A percentile compares a stretch with the other conserved stretches of the same genome.
These are phyloP conservation scores for Hansenula lynferdii DNA, from an alignment of 1,139 yeast species.

Conservation along the genomic window DNA sequence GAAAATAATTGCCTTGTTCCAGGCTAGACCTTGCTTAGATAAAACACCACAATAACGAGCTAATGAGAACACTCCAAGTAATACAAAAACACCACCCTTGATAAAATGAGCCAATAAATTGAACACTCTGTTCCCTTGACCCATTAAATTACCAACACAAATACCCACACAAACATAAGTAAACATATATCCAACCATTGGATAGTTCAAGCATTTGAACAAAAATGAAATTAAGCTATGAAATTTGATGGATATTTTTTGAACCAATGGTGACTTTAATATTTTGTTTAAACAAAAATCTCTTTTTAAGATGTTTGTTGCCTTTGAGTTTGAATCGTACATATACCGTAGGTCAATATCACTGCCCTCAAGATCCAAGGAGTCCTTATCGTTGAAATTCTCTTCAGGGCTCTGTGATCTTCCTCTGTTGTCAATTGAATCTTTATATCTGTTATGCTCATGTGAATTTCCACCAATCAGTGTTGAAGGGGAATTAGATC, in stretches of 20 bases:
- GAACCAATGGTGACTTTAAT: slow-evolving; percentile 28
- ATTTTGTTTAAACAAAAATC: slow-evolving; percentile 29
- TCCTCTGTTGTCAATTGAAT: slow-evolving; percentile 6
- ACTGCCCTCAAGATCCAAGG: slow-evolving; percentile 16
- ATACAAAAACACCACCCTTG: slow-evolving; percentile 87
- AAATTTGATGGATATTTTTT: slow-evolving; percentile 29
- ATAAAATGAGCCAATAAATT: slow-evolving; percentile 91
- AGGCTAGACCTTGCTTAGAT: slow-evolving; percentile 76
- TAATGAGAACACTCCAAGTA: slow-evolving; percentile 69
- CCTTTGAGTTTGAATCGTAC: too few species aligned
- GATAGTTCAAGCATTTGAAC: slow-evolving; percentile 58
- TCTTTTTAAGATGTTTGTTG: slow-evolving; percentile 17
- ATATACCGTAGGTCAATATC: too few species aligned
- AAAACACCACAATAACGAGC: slow-evolving; percentile 87
- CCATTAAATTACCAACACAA: slow-evolving; percentile 68
- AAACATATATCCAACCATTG: slow-evolving; percentile 56
- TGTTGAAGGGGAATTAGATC: slow-evolving; percentile 16
- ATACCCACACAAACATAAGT: slow-evolving; percentile 69
- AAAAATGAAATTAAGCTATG: slow-evolving; percentile 34
- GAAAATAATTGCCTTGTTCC: slow-evolving; percentile 61
- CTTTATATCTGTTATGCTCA: slow-evolving; percentile 1
- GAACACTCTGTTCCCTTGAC: slow-evolving; percentile 61
- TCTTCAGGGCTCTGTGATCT: slow-evolving; percentile 6
- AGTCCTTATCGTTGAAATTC: slow-evolving; percentile 13
- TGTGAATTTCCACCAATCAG: slow-evolving; percentile 13